Evolutionary conservation across 768 basidiomycete genomes (phyloP), one percentile per base, ranked within the genome.

Genomic region (Podaxis sp.): DNA sequence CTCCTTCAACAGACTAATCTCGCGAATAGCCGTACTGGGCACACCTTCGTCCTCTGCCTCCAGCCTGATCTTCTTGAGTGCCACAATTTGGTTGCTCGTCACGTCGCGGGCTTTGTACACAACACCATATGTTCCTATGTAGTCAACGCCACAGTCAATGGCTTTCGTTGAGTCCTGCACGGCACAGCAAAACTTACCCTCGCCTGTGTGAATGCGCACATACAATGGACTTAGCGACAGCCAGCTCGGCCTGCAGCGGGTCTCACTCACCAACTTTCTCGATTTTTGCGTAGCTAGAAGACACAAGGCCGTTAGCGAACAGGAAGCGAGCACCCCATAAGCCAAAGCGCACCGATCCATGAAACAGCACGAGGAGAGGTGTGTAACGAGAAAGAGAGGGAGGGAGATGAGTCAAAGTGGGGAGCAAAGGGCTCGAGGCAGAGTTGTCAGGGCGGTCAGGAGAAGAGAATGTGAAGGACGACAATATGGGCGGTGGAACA

Each of bases 11-110:
- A 99, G 77, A 77, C 93, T 95, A 76, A 99, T 99, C 80, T 99
- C 97, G 56, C 97, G 87, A 71, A 99, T 99, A 60, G 96, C 96
- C 3, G 97, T 99, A 66, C 91, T 93, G 8, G 97, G 97, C 22
- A 99, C 97, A 52, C 97, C 97, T 75, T 99, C 97, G 72, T 99
- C 97, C 76, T 99, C 97, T 17, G 95, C 95, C 74, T 99, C 97
- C 28, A 99, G 86, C 44, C 97, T 81, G 73, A 99, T 99, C 84
- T 99, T 99, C 87, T 99, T 99, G 67, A 99, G 81, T 24, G 97
- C 97, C 56, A 99, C 97, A 67, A 98, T 87, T 68, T 87, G 77
- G 73, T 90, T 90, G 8, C 84, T 90, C 51, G 77, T 82, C 65
- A 86, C 77, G 73, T 99, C 96, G 67, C 87, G 85, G 44, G 96